A percentile compares a stretch with the other conserved stretches of the same genome.
Conservation (phyloP, 2,329 filamentous ascomycete genomes). For the Mycosphaerella sp. region DNA sequence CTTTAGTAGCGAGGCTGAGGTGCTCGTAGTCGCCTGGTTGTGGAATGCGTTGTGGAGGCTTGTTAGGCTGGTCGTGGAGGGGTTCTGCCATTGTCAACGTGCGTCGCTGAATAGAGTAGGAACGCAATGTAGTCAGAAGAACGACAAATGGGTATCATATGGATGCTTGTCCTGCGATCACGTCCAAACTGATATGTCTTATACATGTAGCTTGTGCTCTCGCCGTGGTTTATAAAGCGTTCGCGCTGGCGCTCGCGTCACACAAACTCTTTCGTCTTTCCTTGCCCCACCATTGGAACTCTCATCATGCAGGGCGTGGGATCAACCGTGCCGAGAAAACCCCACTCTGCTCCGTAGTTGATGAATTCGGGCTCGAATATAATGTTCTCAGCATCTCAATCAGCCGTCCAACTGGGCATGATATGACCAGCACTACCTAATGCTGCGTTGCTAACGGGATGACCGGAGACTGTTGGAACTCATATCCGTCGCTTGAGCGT, state of each 20-base stretch:
- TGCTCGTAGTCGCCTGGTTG: conserved; percentile 13
- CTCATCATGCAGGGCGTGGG: not conserved
- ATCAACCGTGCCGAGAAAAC: not conserved
- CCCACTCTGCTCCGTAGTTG: not conserved
- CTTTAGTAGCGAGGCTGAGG: conserved; percentile 30
- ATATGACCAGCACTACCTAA: too few species aligned
- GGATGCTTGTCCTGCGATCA: not conserved
- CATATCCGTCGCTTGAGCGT: conserved; percentile 38
- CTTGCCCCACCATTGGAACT: not conserved
- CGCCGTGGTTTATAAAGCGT: not conserved
- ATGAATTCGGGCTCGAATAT: not conserved
- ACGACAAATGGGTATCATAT: conserved; percentile 5
- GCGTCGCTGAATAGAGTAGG: not conserved
- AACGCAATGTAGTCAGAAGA: not conserved
- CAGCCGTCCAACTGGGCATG: too few species aligned
- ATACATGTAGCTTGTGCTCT: not conserved
- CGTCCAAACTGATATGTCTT: not conserved
- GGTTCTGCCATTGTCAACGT: conserved; percentile 10
- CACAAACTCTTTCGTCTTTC: not conserved
- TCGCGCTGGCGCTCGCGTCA: not conserved
- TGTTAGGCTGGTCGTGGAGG: conserved; percentile 21
- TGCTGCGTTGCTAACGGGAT: not conserved
- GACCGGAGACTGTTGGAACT: not conserved
- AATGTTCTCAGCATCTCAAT: too few species aligned
- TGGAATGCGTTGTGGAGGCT: conserved; percentile 15